Evolutionary conservation across 2,329 filamentous ascomycete genomes (phyloP), one percentile per base, ranked within the genome.

Genomic region (Aspergillus fijiensis): DNA sequence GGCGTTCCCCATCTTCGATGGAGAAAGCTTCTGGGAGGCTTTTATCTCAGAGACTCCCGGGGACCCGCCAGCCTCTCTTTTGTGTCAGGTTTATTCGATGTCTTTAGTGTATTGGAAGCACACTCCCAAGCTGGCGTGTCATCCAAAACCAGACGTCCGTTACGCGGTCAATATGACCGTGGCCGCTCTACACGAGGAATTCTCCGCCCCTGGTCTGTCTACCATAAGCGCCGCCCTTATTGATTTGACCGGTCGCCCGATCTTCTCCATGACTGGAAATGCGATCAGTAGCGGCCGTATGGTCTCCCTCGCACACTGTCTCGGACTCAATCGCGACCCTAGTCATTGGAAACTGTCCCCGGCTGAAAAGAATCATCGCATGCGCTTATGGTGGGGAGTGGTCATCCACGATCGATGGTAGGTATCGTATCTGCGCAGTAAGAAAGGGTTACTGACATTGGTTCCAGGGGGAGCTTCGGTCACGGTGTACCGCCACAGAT

Each of bases 131-230:
- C 68, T 83, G 3, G 73, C 75, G 4, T 72, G 72, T 5, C 79
- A 83, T 59, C 79, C 81, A 4, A 78, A 81, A 51, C 85, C 85
- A 0, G 85, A 88, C 66, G 77, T 80, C 47, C 81, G 84, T 49
- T 88, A 85, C 68, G 81, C 85, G 9, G 87, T 87, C 80, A 88
- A 88, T 60, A 79, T 86, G 60, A 85, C 85, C 6, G 84, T 82
- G 21, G 84, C 84, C 55, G 84, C 85, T 1, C 76, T 87, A 3
- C 85, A 86, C 63, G 85, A 88, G 60, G 81, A 87, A 6, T 81
- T 85, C 53, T 79, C 84, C 1, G 83, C 82, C 0, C 85, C 85
- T 0, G 83, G 85, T 1, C 75, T 87, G 49, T 84, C 85, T 1
- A 85, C 84, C 0, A 80, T 88, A 25, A 79, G 82, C 23, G 82